phyloP scores from a whole-genome alignment of 78 protist species.

The Dictyostelium firmibasis region DNA sequence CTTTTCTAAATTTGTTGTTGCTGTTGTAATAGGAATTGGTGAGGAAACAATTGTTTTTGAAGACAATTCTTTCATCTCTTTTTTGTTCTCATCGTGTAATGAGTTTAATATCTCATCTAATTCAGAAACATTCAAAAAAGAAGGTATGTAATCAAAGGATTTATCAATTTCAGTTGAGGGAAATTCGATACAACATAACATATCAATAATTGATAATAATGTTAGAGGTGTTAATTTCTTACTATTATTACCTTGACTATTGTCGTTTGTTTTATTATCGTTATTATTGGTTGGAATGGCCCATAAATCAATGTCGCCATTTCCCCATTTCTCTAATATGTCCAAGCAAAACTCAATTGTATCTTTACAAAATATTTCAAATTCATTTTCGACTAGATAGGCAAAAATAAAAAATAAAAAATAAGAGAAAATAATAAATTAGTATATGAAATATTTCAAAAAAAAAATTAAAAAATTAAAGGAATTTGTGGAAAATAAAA shows the following conservation, averaged over 20 bases:
- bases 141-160: conserved; percentile 31
- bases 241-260: not conserved
- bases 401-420: not conserved
- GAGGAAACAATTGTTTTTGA: not conserved
- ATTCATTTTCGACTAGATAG: not conserved
- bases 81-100: not conserved
- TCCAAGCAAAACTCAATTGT: conserved; percentile 39
- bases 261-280: not conserved
- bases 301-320: not conserved
- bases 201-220: conserved; percentile 59
- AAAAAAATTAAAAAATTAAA: not conserved
- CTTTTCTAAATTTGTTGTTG: not conserved
- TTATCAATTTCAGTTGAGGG: conserved; percentile 46
- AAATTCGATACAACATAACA: conserved; percentile 69
- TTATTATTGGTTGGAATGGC: not conserved
- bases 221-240: not conserved
- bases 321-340: conserved; percentile 54
- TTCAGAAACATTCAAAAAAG: conserved; percentile 21
- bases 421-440: not conserved
- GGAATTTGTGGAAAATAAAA: not conserved
- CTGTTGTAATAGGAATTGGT: not conserved
- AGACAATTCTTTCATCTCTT: not conserved
- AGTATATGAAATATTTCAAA: not conserved
- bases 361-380: conserved; percentile 30
- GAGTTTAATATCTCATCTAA: not conserved